A percentile compares a stretch with the other conserved stretches of the same genome.
These are phyloP conservation scores for Aspergillus versicolor DNA, from an alignment of 2,329 filamentous ascomycete genomes.

Conservation along the genomic window DNA sequence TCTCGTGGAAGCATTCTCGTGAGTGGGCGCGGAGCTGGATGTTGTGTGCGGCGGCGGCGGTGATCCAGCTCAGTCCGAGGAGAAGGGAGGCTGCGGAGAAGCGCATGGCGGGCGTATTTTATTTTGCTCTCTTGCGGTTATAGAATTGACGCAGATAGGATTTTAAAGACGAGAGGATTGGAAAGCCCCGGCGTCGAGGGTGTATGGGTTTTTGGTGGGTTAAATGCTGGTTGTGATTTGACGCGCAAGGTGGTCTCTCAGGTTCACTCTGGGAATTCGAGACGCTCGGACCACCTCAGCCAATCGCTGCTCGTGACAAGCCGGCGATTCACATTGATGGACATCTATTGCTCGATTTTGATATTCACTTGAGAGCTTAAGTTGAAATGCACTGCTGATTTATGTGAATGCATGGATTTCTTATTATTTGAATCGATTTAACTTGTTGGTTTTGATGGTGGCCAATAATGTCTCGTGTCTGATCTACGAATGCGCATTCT, in stretches of 20 bases:
- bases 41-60: constrained; percentile 77
- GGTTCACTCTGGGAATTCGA: constrained; percentile 24
- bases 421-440: not conserved
- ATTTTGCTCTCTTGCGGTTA: not conserved
- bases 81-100: constrained; percentile 41
- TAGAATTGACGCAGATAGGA: not conserved
- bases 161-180: not conserved
- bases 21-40: constrained; percentile 92
- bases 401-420: not conserved
- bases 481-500: not conserved
- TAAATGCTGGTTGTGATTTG: constrained; percentile 13
- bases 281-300: constrained; percentile 36
- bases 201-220: constrained; percentile 12
- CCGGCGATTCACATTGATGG: not conserved
- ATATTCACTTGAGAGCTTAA: not conserved
- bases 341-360: not conserved
- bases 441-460: not conserved
- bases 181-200: not conserved
- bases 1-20: constrained; percentile 96
- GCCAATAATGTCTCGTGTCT: not conserved
- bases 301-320: constrained; percentile 9
- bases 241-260: constrained; percentile 37
- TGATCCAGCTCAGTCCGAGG: constrained; percentile 56
- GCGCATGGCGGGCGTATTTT: constrained; percentile 35
- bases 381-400: not conserved